Evolutionary conservation across 202 grass and related monocot species (phyloP).

Genomic region (Schoenoplectus triqueter): DNA sequence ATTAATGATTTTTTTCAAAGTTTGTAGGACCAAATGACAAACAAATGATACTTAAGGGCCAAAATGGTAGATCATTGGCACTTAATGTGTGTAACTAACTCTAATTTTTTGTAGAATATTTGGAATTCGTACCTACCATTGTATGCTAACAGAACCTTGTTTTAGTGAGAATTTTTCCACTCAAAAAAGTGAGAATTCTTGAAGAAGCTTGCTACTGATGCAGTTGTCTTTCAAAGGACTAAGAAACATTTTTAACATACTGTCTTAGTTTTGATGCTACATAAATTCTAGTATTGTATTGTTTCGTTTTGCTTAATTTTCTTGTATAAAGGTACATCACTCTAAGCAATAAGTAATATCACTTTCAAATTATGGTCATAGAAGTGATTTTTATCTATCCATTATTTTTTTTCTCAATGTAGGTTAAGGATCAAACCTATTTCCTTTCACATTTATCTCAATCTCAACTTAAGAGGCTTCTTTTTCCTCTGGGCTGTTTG

Average conservation of each 20-base stretch:
- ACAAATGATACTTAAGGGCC: no score
- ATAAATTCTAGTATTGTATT: neutral
- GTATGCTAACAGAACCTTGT: neutral
- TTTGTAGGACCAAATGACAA: no score
- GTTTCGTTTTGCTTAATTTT: neutral
- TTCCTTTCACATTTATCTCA: conserved; percentile 94
- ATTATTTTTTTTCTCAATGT: conserved; percentile 37
- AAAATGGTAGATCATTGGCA: no score
- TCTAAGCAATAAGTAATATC: neutral
- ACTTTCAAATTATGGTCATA: neutral
- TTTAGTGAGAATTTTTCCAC: neutral
- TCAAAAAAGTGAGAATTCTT: neutral
- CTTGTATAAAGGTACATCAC: neutral
- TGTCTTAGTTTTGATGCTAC: neutral
- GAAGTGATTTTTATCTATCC: conserved; percentile 1
- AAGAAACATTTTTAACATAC: neutral
- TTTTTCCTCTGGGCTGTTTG: conserved; percentile 75
- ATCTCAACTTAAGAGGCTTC: conserved; percentile 73
- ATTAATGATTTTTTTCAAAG: no score
- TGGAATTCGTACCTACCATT: neutral
- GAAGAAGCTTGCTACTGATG: neutral
- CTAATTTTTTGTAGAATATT: neutral
- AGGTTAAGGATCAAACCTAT: conserved; percentile 98
- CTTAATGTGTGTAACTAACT: no score
- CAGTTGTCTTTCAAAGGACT: neutral